These are phyloP conservation scores for Soucietia sequanensis DNA, from an alignment of 805 yeast genomes.

Conservation along the genomic window DNA sequence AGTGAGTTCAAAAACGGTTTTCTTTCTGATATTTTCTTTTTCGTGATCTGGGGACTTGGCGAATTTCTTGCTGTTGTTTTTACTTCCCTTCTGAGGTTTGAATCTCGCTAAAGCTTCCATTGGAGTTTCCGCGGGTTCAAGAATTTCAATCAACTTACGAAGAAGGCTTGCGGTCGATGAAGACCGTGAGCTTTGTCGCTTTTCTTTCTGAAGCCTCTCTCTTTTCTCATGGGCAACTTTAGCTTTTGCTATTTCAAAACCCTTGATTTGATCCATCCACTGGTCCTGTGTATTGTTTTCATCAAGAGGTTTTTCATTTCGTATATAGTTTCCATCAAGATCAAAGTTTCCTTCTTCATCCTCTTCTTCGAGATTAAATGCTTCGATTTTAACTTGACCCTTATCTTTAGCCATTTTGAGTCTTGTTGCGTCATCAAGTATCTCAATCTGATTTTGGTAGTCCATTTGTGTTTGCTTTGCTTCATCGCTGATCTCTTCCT, in stretches of 20 bases:
- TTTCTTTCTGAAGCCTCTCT: slow-evolving; percentile 14
- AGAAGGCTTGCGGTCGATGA: slow-evolving; percentile 14
- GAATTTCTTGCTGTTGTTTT: slow-evolving; percentile 15
- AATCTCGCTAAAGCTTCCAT: slow-evolving; percentile 51
- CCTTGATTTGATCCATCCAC: slow-evolving; percentile 15
- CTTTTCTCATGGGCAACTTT: slow-evolving; percentile 46
- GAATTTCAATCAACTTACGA: slow-evolving; percentile 31
- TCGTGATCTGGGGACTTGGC: slow-evolving; percentile 7
- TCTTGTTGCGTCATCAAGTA: slow-evolving; percentile 10
- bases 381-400: slow-evolving; percentile 50
- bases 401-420: slow-evolving; percentile 7
- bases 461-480: slow-evolving; percentile 9
- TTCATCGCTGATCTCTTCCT: slow-evolving; percentile 11
- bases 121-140: slow-evolving; percentile 62
- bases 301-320: slow-evolving; percentile 33
- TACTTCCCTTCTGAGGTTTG: slow-evolving; percentile 24
- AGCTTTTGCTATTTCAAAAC: slow-evolving; percentile 31
- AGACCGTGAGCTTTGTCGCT: slow-evolving; percentile 12
- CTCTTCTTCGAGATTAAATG: slow-evolving; percentile 61
- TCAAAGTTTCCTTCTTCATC: slow-evolving; percentile 60
- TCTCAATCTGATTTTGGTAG: slow-evolving; percentile 31
- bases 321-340: slow-evolving; percentile 55
- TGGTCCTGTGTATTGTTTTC: slow-evolving; percentile 22
- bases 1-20: slow-evolving; percentile 39
- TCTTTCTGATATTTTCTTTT: slow-evolving; percentile 19